Percentiles rank a stretch among this genome's conserved stretches.
Conservation (phyloP, 495 filamentous ascomycete species). For the Annulohypoxylon stygium region DNA sequence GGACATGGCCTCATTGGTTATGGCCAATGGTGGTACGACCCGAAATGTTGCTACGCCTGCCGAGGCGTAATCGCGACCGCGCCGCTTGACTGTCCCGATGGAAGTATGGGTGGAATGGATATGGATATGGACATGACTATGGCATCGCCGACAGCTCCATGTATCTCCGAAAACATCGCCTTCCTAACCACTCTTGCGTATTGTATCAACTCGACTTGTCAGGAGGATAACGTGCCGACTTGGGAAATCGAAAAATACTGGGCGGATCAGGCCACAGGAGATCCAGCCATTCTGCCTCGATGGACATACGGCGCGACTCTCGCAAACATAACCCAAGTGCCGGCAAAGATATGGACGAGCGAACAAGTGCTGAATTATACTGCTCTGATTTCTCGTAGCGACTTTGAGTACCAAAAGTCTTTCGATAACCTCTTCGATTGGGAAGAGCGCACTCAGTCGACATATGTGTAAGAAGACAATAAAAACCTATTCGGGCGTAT, state of each 20-base stretch:
- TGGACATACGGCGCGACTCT: constrained; percentile 27
- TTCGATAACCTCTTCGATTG: constrained; percentile 18
- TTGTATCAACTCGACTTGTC: constrained; percentile 35
- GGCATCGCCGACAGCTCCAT: constrained; percentile 15
- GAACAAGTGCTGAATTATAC: constrained; percentile 15
- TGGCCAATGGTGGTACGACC: constrained; percentile 15
- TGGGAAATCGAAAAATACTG: constrained; percentile 36
- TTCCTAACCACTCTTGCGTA: constrained; percentile 35
- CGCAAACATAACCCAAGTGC: constrained; percentile 21
- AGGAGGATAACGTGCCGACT: neutral
- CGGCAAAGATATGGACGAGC: constrained; percentile 11
- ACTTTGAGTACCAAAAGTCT: constrained; percentile 9
- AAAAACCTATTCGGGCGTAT: neutral
- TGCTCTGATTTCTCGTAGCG: constrained; percentile 6
- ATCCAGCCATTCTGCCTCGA: constrained; percentile 11
- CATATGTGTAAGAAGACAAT: constrained; percentile 24
- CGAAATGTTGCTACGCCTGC: constrained; percentile 12
- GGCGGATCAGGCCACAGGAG: constrained; percentile 28
- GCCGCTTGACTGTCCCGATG: constrained; percentile 12
- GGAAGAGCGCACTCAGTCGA: constrained; percentile 14
- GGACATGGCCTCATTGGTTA: constrained; percentile 22
- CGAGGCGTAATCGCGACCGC: neutral
- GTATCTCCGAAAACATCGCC: constrained; percentile 16
- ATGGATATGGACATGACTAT: constrained; percentile 17
- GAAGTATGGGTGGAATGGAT: neutral